Evolutionary conservation across 1,284 basidiomycete species (phyloP).

Genomic region (Ustilago curta): DNA sequence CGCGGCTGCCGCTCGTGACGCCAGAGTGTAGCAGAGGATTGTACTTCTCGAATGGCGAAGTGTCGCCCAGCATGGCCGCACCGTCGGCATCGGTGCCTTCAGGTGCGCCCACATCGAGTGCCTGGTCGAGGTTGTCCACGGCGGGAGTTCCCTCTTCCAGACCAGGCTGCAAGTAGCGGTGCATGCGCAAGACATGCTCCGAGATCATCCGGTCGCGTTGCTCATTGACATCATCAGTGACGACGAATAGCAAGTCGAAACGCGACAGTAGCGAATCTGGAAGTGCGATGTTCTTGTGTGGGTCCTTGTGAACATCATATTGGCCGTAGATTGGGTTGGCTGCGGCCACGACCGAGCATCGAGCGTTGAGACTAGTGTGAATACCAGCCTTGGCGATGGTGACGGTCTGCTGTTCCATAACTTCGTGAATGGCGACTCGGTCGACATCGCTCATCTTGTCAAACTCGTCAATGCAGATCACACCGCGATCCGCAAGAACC

Average conservation of each 20-base stretch:
- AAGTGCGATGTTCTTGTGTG: conserved; percentile 97
- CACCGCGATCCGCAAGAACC: conserved; percentile 99
- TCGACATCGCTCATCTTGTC: conserved; percentile 99
- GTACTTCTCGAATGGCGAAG: conserved; percentile 81
- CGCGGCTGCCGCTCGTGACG: conserved; percentile 71
- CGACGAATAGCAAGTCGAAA: conserved; percentile 98
- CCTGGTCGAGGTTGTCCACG: conserved; percentile 81
- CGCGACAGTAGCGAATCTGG: conserved; percentile 98
- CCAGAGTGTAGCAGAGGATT: conserved; percentile 95
- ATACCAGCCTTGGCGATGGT: conserved; percentile 99
- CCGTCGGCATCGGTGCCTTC: conserved; percentile 60
- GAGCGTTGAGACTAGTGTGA: conserved; percentile 95
- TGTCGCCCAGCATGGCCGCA: conserved; percentile 56
- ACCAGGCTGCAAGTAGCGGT: conserved; percentile 94
- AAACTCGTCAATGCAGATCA: conserved; percentile 99
- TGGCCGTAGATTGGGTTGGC: conserved; percentile 99
- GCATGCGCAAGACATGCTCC: conserved; percentile 97
- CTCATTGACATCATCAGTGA: conserved; percentile 98
- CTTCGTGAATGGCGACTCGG: conserved; percentile 99
- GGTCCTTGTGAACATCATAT: conserved; percentile 99
- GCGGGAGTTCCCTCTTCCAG: conserved; percentile 88
- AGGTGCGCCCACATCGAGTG: conserved; percentile 64
- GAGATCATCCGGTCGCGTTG: conserved; percentile 92
- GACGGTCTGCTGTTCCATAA: conserved; percentile 98
- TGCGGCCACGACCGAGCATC: conserved; percentile 96